Percentiles rank a stretch among this genome's conserved stretches.
Evolutionary conservation across 2,329 filamentous ascomycete species (phyloP).

Genomic region (Endothia cerciana): DNA sequence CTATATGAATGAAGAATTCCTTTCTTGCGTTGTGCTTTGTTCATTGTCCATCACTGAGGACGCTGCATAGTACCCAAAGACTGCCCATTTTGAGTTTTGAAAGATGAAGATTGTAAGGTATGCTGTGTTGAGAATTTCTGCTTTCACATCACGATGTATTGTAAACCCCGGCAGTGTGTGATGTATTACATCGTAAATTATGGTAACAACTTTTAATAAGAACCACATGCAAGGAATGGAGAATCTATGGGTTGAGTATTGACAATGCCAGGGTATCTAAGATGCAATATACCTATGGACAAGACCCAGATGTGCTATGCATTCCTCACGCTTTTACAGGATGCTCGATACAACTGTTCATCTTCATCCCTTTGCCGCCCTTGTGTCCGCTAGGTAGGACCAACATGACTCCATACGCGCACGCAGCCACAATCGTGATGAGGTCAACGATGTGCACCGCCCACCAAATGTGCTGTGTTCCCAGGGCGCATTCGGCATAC

Average conservation of each 20-base stretch:
- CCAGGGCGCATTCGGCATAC: slow-evolving; percentile 77
- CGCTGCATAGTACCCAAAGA: no score
- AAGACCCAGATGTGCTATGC: neutral
- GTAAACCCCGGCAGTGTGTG: no score
- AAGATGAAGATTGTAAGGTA: no score
- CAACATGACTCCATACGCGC: slow-evolving; percentile 34
- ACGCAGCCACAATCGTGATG: slow-evolving; percentile 41
- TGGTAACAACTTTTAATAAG: neutral
- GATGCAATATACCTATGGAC: slow-evolving; percentile 9
- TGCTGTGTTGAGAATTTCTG: no score
- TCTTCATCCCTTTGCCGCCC: neutral
- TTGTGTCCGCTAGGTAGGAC: neutral
- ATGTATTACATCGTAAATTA: no score
- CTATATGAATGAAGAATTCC: no score
- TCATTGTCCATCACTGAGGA: no score
- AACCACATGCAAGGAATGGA: neutral
- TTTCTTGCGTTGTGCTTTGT: no score
- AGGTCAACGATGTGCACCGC: slow-evolving; percentile 76
- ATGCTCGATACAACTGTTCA: neutral
- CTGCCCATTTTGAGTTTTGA: no score
- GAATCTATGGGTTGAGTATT: neutral
- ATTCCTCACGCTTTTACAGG: neutral
- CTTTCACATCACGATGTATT: no score
- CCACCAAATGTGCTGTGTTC: slow-evolving; percentile 95
- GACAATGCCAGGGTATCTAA: slow-evolving; percentile 19